These are phyloP conservation scores for Neoscytalidium dimidiatum DNA, from an alignment of 2,329 filamentous ascomycete species.

Conservation along the genomic window DNA sequence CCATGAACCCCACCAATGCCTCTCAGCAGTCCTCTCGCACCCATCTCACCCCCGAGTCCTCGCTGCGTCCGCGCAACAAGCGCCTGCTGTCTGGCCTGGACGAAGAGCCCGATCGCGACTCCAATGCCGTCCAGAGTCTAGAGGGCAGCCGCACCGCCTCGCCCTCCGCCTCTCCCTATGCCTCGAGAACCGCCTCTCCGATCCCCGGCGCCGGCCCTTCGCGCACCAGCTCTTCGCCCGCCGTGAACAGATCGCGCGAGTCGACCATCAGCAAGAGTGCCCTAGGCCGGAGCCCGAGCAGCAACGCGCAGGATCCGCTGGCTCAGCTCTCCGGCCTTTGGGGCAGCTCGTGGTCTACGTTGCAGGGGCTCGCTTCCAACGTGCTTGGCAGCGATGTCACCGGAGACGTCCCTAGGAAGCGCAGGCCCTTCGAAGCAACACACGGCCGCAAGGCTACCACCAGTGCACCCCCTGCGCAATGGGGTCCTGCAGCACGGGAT, in stretches of 20 bases:
- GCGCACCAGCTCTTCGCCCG: constrained; percentile 31
- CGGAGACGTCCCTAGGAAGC: constrained; percentile 30
- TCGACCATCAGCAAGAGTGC: background rate
- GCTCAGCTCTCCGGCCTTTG: constrained; percentile 47
- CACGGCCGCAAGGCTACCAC: constrained; percentile 33
- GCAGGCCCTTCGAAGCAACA: constrained; percentile 32
- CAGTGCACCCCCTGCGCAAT: constrained; percentile 47
- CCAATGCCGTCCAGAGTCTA: background rate
- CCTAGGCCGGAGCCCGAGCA: constrained; percentile 16
- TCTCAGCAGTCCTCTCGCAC: constrained; percentile 40
- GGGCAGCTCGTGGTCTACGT: constrained; percentile 50
- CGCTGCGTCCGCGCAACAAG: constrained; percentile 48
- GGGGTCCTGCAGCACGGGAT: constrained; percentile 46
- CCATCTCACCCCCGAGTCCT: constrained; percentile 38
- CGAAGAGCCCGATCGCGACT: constrained; percentile 33
- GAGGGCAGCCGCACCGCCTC: constrained; percentile 30
- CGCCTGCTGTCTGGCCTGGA: constrained; percentile 51
- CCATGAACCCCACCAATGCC: constrained; percentile 44
- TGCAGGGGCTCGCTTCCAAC: constrained; percentile 53
- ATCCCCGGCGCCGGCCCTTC: constrained; percentile 41
- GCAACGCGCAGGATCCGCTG: constrained; percentile 28
- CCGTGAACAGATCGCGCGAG: constrained; percentile 1
- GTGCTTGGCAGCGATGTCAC: constrained; percentile 39
- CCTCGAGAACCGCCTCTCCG: constrained; percentile 44
- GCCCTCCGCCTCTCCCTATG: constrained; percentile 39